Evolutionary conservation across 768 basidiomycete genomes (phyloP), one percentile per base, ranked within the genome.

Genomic region (Trametes cingulata): DNA sequence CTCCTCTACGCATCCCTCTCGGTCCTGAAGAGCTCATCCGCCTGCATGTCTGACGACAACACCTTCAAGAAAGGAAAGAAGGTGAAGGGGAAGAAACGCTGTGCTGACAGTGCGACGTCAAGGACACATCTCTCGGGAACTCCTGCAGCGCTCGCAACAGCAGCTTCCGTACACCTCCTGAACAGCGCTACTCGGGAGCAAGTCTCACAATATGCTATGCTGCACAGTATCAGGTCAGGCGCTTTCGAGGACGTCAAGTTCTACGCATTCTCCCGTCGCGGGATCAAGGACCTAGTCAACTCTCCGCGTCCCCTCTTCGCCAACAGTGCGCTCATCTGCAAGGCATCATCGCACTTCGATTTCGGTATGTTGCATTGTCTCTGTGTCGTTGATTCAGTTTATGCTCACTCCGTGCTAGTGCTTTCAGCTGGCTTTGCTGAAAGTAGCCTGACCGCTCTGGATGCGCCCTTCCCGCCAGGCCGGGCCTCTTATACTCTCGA

Each of bases 191-290:
- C 27, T 6, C 12, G 27, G 10, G 33, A 49, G 29, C 36, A 37
- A 37, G 36, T 37, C 7, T 37, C 36, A 14, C 36, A 37, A 14
- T 37, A 37, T 14, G 36, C 36, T 7, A 37, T 37, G 36, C 36
- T 37, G 36, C 7, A 7, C 36, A 37, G 36, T 14, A 37, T 37
- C 36, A 37, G 8, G 1, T 41, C 51, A 3, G 36, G 46, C 7
- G 12, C 45, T 5, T 62, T 62, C 39, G 61, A 56, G n/a, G 61
- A 62, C 51, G 29, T 52, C 55, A 56, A 62, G 35, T 62, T 62
- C 45, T 53, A 37, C 27, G 40, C 33, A 17, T 62, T 52, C 45
- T 57, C 61, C 3, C 55, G 61, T n/a, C 55, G 55, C 9, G 13
- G 15, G 6, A 36, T 22, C 7, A 4, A 24, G 9, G 56, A 45